A percentile compares a stretch with the other conserved stretches of the same genome.
phyloP scores from a whole-genome alignment of 2,329 filamentous ascomycete genomes.

The Exophiala sideris region DNA sequence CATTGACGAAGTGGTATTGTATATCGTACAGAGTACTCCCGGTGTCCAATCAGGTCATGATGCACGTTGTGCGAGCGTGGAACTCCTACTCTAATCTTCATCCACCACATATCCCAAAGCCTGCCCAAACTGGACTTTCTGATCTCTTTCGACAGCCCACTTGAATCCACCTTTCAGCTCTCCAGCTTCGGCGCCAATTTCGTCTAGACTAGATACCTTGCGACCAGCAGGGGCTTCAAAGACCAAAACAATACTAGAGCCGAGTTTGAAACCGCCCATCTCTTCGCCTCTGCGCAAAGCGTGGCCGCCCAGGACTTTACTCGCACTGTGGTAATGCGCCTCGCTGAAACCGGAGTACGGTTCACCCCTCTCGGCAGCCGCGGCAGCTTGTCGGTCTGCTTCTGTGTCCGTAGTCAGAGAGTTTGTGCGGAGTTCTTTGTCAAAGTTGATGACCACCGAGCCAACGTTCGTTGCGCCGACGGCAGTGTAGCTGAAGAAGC shows the following conservation, averaged over 20 bases:
- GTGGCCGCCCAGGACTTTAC: conserved; percentile 73
- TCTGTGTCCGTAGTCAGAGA: conserved; percentile 87
- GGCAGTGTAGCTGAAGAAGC: conserved; percentile 94
- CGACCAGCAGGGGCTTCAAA: conserved; percentile 82
- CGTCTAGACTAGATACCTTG: conserved; percentile 57
- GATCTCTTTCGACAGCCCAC: conserved; percentile 84
- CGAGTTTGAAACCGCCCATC: conserved; percentile 96
- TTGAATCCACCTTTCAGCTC: conserved; percentile 66
- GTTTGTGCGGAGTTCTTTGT: conserved; percentile 88
- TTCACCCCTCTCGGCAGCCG: conserved; percentile 72
- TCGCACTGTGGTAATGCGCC: conserved; percentile 79
- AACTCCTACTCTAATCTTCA: conserved; percentile 5
- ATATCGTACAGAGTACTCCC: neutral
- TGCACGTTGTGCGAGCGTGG: too few relatives aligned
- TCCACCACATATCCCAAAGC: conserved; percentile 72
- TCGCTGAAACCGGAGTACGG: conserved; percentile 88
- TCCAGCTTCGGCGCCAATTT: conserved; percentile 53
- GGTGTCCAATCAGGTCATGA: too few relatives aligned
- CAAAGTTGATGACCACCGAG: conserved; percentile 95
- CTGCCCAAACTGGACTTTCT: conserved; percentile 85
- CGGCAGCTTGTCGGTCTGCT: conserved; percentile 79
- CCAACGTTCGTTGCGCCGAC: conserved; percentile 97
- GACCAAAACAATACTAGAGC: conserved; percentile 90
- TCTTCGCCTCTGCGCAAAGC: conserved; percentile 84
- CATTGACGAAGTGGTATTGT: neutral